Percentiles rank a stretch among this genome's conserved stretches.
Evolutionary conservation across 148 eudicot genomes (phyloP).

Genomic region (Fagopyrum tataricum): DNA sequence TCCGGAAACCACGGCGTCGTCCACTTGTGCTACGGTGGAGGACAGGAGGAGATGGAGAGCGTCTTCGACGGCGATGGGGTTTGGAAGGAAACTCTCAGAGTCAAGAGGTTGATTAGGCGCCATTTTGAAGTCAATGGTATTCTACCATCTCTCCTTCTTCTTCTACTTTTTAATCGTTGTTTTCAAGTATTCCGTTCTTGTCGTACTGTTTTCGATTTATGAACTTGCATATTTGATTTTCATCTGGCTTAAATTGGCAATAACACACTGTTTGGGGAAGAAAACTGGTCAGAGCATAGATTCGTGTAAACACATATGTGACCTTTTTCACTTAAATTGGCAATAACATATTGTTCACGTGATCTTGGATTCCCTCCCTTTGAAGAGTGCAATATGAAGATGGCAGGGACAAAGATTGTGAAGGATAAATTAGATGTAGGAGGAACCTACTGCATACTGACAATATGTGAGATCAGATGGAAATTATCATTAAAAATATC

Average conservation of each 20-base stretch:
- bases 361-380: background rate
- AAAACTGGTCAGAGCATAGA: background rate
- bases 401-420: background rate
- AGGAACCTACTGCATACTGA: background rate
- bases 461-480: background rate
- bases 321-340: background rate
- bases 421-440: too few relatives aligned
- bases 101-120: constrained; percentile 35
- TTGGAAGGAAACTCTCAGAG: constrained; percentile 43
- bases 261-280: background rate
- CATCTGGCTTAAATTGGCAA: background rate
- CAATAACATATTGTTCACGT: background rate
- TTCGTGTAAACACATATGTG: background rate
- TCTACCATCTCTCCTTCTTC: too few relatives aligned
- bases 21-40: constrained; percentile 71
- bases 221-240: background rate
- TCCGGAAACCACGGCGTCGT: constrained; percentile 9
- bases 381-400: background rate
- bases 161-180: background rate
- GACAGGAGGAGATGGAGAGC: constrained; percentile 71
- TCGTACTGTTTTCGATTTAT: too few relatives aligned
- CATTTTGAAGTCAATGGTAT: constrained; percentile 65
- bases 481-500: background rate
- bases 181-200: too few relatives aligned
- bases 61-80: constrained; percentile 29